These are phyloP conservation scores for Amoeboaphelidium protococcarum DNA, from an alignment of 371 early-diverging fungal genomes.

Conservation along the genomic window DNA sequence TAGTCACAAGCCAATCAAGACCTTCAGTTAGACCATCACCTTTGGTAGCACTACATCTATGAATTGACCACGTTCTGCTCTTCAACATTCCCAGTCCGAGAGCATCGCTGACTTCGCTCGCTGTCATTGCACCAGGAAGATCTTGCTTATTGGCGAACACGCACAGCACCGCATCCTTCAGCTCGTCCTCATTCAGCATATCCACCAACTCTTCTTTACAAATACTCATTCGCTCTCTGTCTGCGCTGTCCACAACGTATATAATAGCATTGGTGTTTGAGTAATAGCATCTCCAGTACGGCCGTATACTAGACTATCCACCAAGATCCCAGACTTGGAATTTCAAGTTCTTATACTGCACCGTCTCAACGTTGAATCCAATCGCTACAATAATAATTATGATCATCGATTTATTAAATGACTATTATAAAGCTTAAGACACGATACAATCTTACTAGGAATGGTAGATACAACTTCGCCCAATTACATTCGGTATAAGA, in stretches of 20 bases:
- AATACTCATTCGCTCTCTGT: constrained; percentile 35
- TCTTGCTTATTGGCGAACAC: constrained; percentile 95
- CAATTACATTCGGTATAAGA: constrained; percentile 83
- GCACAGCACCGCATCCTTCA: constrained; percentile 34
- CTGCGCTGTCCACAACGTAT: constrained; percentile 97
- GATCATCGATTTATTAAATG: too few relatives aligned
- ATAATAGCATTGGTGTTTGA: constrained; percentile 93
- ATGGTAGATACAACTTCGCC: too few relatives aligned
- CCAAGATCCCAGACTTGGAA: constrained; percentile 88
- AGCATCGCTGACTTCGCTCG: background rate
- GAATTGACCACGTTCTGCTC: background rate
- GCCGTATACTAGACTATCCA: constrained; percentile 86
- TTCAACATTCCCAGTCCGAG: background rate
- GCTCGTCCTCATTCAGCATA: background rate
- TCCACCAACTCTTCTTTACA: background rate
- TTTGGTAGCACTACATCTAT: background rate
- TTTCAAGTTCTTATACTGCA: constrained; percentile 28
- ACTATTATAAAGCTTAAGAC: too few relatives aligned
- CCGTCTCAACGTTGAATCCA: constrained; percentile 81
- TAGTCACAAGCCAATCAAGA: background rate
- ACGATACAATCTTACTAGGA: too few relatives aligned
- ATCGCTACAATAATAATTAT: constrained; percentile 83
- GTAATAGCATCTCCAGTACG: constrained; percentile 98
- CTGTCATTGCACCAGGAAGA: constrained; percentile 10
- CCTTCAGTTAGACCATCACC: background rate